phyloP scores from a whole-genome alignment of 257 asterid species.

The Solanum microdontum region DNA sequence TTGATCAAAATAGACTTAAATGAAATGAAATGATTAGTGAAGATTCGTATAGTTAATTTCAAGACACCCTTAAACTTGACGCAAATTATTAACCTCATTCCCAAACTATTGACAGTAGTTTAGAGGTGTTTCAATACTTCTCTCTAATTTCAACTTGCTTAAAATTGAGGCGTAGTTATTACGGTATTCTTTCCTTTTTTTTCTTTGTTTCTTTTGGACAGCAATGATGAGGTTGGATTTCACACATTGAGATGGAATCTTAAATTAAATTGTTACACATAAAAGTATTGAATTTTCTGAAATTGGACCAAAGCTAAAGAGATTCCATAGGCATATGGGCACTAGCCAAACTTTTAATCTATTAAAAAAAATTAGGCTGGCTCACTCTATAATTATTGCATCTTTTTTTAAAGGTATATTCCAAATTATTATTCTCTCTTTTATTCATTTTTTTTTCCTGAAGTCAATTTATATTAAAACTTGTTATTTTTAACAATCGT shows the following conservation, averaged over 20 bases:
- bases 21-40: not conserved
- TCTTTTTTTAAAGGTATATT: not conserved
- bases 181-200: not conserved
- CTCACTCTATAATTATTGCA: not conserved
- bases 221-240: not conserved
- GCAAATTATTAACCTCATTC: no score
- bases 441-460: not conserved
- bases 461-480: not conserved
- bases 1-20: no score
- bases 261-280: not conserved
- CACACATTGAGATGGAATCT: not conserved
- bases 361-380: not conserved
- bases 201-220: not conserved
- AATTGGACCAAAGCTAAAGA: not conserved
- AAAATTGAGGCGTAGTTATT: not conserved
- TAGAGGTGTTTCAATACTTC: no score
- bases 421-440: not conserved
- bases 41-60: not conserved
- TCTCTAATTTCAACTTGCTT: not conserved
- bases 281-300: not conserved
- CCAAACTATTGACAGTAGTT: no score
- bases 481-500: not conserved
- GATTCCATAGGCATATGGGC: constrained; percentile 1
- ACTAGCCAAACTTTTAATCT: not conserved
- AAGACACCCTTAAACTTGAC: not conserved